phyloP scores from a whole-genome alignment of 768 basidiomycete species.

The Mrakia blollopis region DNA sequence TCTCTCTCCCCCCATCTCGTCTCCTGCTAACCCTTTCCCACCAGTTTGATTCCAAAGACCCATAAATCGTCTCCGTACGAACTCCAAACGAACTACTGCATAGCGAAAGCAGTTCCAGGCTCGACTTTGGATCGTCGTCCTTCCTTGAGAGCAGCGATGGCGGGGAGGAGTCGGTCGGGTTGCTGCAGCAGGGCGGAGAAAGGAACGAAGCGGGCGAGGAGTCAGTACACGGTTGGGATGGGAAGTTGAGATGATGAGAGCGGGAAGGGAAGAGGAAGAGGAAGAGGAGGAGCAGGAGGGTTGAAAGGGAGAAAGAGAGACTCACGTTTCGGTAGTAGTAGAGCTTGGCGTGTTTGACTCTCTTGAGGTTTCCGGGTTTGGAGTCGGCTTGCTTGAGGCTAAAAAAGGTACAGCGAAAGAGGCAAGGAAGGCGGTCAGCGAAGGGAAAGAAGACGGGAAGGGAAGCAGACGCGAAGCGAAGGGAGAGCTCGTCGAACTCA shows the following conservation, averaged over 20 bases:
- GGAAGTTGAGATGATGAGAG: background rate
- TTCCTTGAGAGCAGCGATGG: constrained; percentile 13
- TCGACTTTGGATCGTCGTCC: background rate
- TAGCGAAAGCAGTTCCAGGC: constrained; percentile 25
- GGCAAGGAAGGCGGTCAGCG: background rate
- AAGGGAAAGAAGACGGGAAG: background rate
- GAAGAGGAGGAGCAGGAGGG: background rate
- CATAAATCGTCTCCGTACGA: background rate
- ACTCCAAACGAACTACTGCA: background rate
- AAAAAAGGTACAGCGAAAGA: background rate
- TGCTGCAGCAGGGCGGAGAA: background rate
- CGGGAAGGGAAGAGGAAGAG: background rate
- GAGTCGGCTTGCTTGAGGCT: constrained; percentile 26
- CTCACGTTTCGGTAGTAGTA: constrained; percentile 31
- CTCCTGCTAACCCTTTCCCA: too few species aligned
- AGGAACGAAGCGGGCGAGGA: background rate
- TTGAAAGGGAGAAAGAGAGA: background rate
- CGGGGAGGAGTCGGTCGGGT: constrained; percentile 12
- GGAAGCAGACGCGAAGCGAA: too few species aligned
- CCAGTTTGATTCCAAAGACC: too few species aligned
- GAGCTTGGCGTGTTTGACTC: constrained; percentile 13
- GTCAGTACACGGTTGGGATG: background rate
- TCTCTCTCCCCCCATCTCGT: too few species aligned
- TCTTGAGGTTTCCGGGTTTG: constrained; percentile 21
- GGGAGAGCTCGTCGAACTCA: background rate